phyloP scores from a whole-genome alignment of 2,329 filamentous ascomycete genomes.

The Pseudogymnoascus destructans region DNA sequence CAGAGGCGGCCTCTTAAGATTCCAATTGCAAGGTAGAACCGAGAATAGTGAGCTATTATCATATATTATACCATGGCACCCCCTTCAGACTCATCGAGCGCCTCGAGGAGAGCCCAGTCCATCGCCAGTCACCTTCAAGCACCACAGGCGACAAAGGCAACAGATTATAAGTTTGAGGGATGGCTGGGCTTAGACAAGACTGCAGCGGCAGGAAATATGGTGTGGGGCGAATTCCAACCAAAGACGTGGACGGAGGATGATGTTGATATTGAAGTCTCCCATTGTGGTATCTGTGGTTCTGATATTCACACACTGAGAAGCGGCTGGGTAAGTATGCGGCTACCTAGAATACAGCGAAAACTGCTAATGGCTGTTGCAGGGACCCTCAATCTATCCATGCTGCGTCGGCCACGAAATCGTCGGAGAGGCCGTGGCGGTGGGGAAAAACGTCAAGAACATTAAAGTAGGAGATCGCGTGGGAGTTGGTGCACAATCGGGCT shows the following conservation, averaged over 20 bases:
- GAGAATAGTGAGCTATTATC: neutral
- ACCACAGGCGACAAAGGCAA: neutral
- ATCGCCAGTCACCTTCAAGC: neutral
- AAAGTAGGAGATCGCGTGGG: slow-evolving; percentile 41
- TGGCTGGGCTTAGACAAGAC: slow-evolving; percentile 24
- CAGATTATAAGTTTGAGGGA: slow-evolving; percentile 22
- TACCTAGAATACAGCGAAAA: neutral
- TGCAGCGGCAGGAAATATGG: slow-evolving; percentile 21
- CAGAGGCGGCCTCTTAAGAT: neutral
- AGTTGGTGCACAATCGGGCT: slow-evolving; percentile 37
- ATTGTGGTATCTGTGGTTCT: slow-evolving; percentile 36
- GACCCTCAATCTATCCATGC: slow-evolving; percentile 30
- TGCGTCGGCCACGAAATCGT: slow-evolving; percentile 40
- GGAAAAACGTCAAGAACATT: slow-evolving; percentile 31
- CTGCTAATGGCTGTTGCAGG: slow-evolving; percentile 11
- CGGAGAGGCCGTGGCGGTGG: slow-evolving; percentile 35
- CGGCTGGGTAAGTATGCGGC: slow-evolving; percentile 16
- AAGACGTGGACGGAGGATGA: slow-evolving; percentile 35
- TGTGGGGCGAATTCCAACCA: slow-evolving; percentile 28
- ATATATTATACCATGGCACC: neutral
- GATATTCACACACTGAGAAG: slow-evolving; percentile 23
- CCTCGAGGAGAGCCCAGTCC: neutral
- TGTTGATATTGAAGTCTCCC: slow-evolving; percentile 35
- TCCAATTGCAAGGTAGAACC: neutral
- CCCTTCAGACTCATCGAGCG: neutral